Evolutionary conservation across 1,139 yeast species (phyloP).

Genomic region (Candida sanyaensis): DNA sequence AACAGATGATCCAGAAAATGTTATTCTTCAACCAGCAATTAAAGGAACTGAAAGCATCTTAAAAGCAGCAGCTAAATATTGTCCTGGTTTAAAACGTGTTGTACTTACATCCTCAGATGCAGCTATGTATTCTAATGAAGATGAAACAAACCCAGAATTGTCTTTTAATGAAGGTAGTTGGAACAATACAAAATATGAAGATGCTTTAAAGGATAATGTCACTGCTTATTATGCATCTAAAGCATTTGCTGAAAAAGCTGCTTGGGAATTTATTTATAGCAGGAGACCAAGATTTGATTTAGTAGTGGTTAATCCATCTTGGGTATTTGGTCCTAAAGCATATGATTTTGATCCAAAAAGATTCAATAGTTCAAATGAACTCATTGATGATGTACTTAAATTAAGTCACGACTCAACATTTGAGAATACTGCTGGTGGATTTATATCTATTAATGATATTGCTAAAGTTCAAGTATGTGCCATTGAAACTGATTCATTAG

Average conservation of each 20-base stretch:
- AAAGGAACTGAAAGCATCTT: slow-evolving; percentile 40
- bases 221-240: slow-evolving; percentile 43
- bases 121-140: slow-evolving; percentile 39
- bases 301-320: slow-evolving; percentile 51
- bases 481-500: slow-evolving; percentile 26
- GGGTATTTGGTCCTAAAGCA: slow-evolving; percentile 49
- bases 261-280: slow-evolving; percentile 33
- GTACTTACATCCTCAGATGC: slow-evolving; percentile 48
- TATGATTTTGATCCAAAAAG: slow-evolving; percentile 29
- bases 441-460: slow-evolving; percentile 41
- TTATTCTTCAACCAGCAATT: slow-evolving; percentile 43
- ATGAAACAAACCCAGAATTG: slow-evolving; percentile 32
- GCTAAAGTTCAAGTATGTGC: slow-evolving; percentile 38
- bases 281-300: slow-evolving; percentile 42
- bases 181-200: slow-evolving; percentile 40
- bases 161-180: slow-evolving; percentile 40
- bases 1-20: slow-evolving; percentile 38
- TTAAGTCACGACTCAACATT: slow-evolving; percentile 25
- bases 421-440: slow-evolving; percentile 30
- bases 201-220: slow-evolving; percentile 37
- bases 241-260: slow-evolving; percentile 39
- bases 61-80: slow-evolving; percentile 26
- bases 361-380: slow-evolving; percentile 40
- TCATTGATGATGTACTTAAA: slow-evolving; percentile 26
- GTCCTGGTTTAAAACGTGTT: slow-evolving; percentile 30